These are phyloP conservation scores for Fragaria nilgerrensis DNA, from an alignment of 306 rosid species.

Conservation along the genomic window DNA sequence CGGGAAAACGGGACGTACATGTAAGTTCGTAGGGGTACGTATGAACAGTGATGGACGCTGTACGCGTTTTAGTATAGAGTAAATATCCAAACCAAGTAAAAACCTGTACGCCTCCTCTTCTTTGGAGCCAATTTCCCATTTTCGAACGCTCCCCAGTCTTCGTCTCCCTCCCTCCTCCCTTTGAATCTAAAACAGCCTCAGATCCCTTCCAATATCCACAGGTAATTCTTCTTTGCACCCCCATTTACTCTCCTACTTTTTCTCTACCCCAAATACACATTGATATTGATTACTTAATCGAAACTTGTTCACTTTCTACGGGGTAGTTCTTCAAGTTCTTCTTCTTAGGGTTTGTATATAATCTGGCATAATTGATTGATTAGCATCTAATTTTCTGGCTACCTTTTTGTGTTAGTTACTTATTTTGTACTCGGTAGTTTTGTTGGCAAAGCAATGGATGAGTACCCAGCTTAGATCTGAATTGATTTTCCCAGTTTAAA, in stretches of 20 bases:
- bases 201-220: neutral
- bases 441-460: neutral
- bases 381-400: neutral
- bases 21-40: too few species aligned
- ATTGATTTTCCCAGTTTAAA: neutral
- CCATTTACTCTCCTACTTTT: neutral
- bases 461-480: neutral
- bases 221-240: neutral
- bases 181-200: neutral
- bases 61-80: too few species aligned
- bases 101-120: neutral
- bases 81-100: neutral
- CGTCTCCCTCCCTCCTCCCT: neutral
- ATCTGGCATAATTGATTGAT: neutral
- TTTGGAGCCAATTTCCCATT: conserved; percentile 9
- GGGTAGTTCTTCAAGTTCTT: neutral
- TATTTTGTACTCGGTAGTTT: neutral
- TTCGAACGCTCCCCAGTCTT: neutral
- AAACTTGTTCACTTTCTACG: neutral
- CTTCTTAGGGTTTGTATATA: neutral
- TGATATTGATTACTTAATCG: neutral
- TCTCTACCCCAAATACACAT: neutral
- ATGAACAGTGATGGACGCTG: too few species aligned
- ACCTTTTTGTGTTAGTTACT: neutral
- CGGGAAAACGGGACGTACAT: too few species aligned